Conservation (phyloP, 2,329 filamentous ascomycete genomes). For the Aspergillus chevalieri region DNA sequence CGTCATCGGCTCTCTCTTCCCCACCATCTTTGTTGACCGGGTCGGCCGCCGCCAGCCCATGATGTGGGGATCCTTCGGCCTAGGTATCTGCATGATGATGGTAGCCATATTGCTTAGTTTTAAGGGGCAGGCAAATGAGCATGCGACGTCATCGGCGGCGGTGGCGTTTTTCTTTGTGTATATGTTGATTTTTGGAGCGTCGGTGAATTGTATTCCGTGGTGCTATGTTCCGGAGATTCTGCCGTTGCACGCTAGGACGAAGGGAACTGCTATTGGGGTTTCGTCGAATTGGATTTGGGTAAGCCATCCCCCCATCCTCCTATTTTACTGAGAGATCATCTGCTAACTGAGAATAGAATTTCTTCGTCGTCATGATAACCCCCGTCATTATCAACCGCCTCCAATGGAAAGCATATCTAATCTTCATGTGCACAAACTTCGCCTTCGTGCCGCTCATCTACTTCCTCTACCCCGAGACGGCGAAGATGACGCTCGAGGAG, state of each 20-base stretch:
- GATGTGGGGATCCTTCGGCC: too few species aligned
- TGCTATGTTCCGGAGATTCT: constrained; percentile 47
- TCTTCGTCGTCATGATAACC: constrained; percentile 38
- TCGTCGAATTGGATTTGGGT: background rate
- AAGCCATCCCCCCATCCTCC: constrained; percentile 15
- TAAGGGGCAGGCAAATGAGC: constrained; percentile 16
- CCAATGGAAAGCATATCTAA: constrained; percentile 31
- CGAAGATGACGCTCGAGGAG: constrained; percentile 38
- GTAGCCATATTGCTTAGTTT: background rate
- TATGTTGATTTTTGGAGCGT: constrained; percentile 40
- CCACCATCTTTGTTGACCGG: too few species aligned
- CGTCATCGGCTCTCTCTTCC: too few species aligned
- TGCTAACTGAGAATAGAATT: constrained; percentile 26
- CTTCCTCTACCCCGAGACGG: constrained; percentile 37
- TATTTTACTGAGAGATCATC: constrained; percentile 3
- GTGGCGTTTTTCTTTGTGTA: constrained; percentile 46
- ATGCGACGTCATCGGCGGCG: constrained; percentile 40
- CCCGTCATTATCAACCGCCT: constrained; percentile 28
- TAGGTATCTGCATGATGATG: too few species aligned
- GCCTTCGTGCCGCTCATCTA: constrained; percentile 37
- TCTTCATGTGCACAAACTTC: constrained; percentile 32
- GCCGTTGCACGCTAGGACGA: constrained; percentile 45
- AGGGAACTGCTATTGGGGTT: constrained; percentile 27
- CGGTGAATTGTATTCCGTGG: constrained; percentile 46
- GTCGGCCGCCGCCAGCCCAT: too few species aligned